Conservation (phyloP, 306 rosid genomes). For the Trifolium repens region DNA sequence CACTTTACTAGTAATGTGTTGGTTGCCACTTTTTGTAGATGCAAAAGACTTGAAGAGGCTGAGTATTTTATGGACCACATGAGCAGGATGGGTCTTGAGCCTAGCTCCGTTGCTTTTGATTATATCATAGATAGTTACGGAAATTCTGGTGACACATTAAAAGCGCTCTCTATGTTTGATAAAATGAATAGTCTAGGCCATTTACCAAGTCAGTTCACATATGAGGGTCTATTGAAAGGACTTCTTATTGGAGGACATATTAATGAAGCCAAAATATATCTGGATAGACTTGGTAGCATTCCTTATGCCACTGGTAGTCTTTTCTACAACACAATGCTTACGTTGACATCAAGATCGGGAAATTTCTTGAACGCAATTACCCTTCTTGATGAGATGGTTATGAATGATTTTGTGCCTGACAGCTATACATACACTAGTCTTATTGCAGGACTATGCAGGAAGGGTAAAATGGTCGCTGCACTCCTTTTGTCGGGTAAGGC, state of each 20-base stretch:
- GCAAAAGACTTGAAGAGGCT: conserved; percentile 61
- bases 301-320: conserved; percentile 62
- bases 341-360: conserved; percentile 61
- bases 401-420: conserved; percentile 62
- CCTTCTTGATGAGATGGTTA: conserved; percentile 67
- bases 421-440: conserved; percentile 62
- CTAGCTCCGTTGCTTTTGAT: conserved; percentile 60
- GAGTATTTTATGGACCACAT: conserved; percentile 73
- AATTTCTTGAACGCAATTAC: conserved; percentile 58
- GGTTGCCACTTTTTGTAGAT: conserved; percentile 61
- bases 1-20: conserved; percentile 64
- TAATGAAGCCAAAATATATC: conserved; percentile 54
- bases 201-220: conserved; percentile 66
- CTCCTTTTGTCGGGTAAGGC: conserved; percentile 56
- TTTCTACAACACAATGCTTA: conserved; percentile 63
- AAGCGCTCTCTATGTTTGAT: conserved; percentile 64
- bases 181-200: conserved; percentile 67
- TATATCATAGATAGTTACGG: conserved; percentile 67
- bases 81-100: conserved; percentile 63
- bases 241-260: conserved; percentile 67
- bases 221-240: conserved; percentile 69
- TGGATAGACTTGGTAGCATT: conserved; percentile 54
- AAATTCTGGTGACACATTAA: conserved; percentile 59
- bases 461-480: conserved; percentile 66
- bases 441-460: conserved; percentile 64